A percentile compares a stretch with the other conserved stretches of the same genome.
Conservation (phyloP, 1,284 basidiomycete species). For the Serendipita sp. region DNA sequence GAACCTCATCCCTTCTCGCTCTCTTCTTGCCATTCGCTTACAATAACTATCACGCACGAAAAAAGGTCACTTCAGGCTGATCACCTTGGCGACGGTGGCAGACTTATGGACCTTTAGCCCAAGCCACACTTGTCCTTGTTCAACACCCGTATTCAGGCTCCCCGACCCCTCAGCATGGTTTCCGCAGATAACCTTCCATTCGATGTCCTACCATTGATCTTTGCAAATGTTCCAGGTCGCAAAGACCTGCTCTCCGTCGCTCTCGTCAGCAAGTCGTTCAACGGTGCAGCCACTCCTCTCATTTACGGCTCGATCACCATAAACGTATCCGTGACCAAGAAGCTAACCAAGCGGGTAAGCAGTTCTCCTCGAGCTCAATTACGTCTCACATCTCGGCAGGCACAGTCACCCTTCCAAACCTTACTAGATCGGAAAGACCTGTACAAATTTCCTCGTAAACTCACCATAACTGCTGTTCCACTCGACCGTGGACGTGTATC, state of each 20-base stretch:
- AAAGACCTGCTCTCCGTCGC: conserved; percentile 44
- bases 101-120: too few relatives aligned
- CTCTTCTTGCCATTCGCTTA: too few relatives aligned
- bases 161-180: conserved; percentile 30
- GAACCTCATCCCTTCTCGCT: too few relatives aligned
- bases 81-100: too few relatives aligned
- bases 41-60: too few relatives aligned
- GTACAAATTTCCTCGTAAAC: not conserved
- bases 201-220: conserved; percentile 54
- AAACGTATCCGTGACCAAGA: not conserved
- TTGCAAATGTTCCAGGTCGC: conserved; percentile 31
- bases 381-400: not conserved
- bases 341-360: not conserved
- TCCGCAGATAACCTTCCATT: conserved; percentile 51
- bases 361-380: not conserved
- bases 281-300: conserved; percentile 41
- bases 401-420: not conserved
- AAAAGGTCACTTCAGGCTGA: too few relatives aligned
- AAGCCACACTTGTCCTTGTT: too few relatives aligned
- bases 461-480: not conserved
- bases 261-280: conserved; percentile 47
- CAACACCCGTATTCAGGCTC: conserved; percentile 6
- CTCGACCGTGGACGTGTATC: not conserved
- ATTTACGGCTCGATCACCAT: conserved; percentile 37
- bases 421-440: not conserved